Evolutionary conservation across 2,329 filamentous ascomycete genomes (phyloP), one percentile per base, ranked within the genome.

Genomic region (Bipolaris zeicola): DNA sequence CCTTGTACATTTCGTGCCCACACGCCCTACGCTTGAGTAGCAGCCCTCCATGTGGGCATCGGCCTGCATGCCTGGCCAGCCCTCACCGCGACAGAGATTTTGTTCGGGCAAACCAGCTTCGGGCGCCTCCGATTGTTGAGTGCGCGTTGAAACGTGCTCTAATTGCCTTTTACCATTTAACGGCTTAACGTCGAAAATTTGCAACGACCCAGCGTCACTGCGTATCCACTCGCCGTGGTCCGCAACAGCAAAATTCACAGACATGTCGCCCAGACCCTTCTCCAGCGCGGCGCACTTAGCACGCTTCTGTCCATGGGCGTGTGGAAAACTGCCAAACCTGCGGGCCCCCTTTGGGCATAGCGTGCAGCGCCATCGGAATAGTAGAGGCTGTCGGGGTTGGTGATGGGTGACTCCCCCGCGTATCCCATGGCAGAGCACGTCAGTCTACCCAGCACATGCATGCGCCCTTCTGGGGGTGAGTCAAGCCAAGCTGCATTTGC

Each of bases 121-220:
- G 58, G 66, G 54, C 18, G 47, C 10, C 50, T 31, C 63, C 58
- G 61, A 63, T 56, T 50, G 50, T 37, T 58, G 60, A 16, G 22
- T 50, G 42, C 46, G 41, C 26, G 31, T 43, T 43, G 54, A 47
- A 52, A 55, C 37, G 46, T 39, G 24, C 47, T 41, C 41, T 64
- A 44, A 60, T 62, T 56, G 58, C 61, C 56, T 56, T 56, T 62
- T 63, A 63, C 55, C 61, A 68, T 52, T 61, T 62, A 62, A 62
- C 41, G 61, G 61, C 50, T 62, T 68, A 66, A 50, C 50, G 54
- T 55, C 43, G 51, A 66, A 68, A 66, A 63, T 62, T 67, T 66
- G 58, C 61, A 63, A 43, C 24, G 49, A 52, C 22, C 48, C 58
- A 63, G 62, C 65, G 56, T 68, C 62, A 67, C 52, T 31, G 13